Evolutionary conservation across 202 grass and related monocot species (phyloP).

Genomic region (Bolboschoenoplectus hybrid): DNA sequence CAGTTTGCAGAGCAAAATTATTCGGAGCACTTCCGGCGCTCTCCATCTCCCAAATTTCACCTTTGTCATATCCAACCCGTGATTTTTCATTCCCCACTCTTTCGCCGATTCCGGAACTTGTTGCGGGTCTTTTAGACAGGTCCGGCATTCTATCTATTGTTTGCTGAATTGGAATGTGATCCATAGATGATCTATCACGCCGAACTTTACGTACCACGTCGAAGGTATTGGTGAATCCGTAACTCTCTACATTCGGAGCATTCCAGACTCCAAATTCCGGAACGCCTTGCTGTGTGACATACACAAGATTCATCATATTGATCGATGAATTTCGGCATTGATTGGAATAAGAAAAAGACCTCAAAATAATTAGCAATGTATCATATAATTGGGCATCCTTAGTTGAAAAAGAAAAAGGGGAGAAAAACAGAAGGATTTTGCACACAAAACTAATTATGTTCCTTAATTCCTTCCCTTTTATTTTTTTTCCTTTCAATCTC

Average conservation of each 20-base stretch:
- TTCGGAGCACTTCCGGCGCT: not conserved
- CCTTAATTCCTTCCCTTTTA: not conserved
- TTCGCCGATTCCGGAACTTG: not conserved
- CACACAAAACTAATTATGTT: not conserved
- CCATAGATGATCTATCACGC: slow-evolving; percentile 1
- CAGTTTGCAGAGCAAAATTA: not conserved
- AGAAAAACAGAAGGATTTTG: too few relatives aligned
- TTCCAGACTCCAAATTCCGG: slow-evolving; percentile 27
- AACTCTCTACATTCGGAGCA: not conserved
- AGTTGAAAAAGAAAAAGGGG: too few relatives aligned
- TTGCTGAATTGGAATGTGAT: slow-evolving; percentile 13
- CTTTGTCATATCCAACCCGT: not conserved
- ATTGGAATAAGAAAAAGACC: not conserved
- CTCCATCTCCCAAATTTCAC: slow-evolving; percentile 1
- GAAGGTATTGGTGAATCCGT: not conserved
- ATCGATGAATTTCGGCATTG: not conserved
- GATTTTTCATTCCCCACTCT: not conserved
- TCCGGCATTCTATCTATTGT: slow-evolving; percentile 1
- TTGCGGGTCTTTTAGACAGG: not conserved
- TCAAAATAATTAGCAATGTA: too few relatives aligned
- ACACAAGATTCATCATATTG: not conserved
- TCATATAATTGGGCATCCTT: too few relatives aligned
- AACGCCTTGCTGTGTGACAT: not conserved
- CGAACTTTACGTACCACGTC: not conserved
- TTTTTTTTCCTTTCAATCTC: not conserved